A percentile compares a stretch with the other conserved stretches of the same genome.
These are phyloP conservation scores for Suillus hirtellus DNA, from an alignment of 768 basidiomycete species.

Conservation along the genomic window DNA sequence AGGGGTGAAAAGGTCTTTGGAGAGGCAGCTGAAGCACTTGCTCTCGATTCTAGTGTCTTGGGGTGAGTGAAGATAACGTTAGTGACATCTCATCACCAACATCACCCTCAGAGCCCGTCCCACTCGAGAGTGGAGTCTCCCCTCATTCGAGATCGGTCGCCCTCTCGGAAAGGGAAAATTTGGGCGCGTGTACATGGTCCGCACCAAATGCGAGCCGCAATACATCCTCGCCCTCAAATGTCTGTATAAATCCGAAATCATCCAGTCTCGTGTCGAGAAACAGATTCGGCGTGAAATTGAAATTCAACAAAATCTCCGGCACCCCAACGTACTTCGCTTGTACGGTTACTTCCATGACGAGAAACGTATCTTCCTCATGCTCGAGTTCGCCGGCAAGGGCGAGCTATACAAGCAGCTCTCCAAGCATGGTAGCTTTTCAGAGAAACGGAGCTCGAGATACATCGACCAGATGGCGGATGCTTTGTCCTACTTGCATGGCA, in stretches of 20 bases:
- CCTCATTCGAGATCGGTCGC: slow-evolving; percentile 90
- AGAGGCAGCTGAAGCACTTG: slow-evolving; percentile 77
- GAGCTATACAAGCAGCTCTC: slow-evolving; percentile 96
- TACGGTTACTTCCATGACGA: slow-evolving; percentile 99
- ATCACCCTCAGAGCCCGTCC: slow-evolving; percentile 53
- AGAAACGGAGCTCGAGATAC: slow-evolving; percentile 85
- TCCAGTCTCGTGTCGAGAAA: slow-evolving; percentile 90
- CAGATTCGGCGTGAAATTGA: slow-evolving; percentile 98
- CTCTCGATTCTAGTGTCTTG: slow-evolving; percentile 80
- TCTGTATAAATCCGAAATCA: slow-evolving; percentile 94
- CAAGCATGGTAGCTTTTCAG: slow-evolving; percentile 83
- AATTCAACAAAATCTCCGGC: slow-evolving; percentile 94
- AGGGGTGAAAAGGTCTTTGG: slow-evolving; percentile 73
- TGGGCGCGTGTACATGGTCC: slow-evolving; percentile 97
- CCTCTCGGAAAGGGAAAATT: slow-evolving; percentile 99
- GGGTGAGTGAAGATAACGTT: slow-evolving; percentile 41
- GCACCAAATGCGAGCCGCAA: slow-evolving; percentile 83
- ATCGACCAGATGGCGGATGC: slow-evolving; percentile 99
- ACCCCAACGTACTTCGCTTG: slow-evolving; percentile 90
- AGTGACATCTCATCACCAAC: slow-evolving; percentile 13
- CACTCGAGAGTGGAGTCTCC: slow-evolving; percentile 83
- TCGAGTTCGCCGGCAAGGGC: slow-evolving; percentile 96
- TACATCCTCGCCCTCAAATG: slow-evolving; percentile 98
- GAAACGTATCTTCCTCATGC: slow-evolving; percentile 96
- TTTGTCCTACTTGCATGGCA: slow-evolving; percentile 84